Evolutionary conservation across 257 asterid genomes (phyloP).

Genomic region (Nicotiana sylvestris): DNA sequence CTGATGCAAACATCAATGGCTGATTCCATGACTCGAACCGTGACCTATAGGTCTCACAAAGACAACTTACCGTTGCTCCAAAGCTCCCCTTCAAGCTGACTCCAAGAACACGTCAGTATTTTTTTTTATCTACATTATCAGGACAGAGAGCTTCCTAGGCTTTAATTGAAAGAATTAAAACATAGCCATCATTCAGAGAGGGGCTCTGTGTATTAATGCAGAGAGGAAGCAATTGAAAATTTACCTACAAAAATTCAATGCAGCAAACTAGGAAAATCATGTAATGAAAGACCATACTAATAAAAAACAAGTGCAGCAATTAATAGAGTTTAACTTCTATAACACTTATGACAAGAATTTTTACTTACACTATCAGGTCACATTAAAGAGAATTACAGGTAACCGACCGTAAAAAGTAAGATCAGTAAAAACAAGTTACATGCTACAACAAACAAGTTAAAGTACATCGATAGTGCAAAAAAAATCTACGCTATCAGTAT

Average conservation of each 20-base stretch:
- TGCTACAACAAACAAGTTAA: background rate
- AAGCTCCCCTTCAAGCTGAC: background rate
- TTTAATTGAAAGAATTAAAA: background rate
- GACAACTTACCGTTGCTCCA: too few relatives aligned
- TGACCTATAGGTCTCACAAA: too few relatives aligned
- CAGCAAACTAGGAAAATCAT: background rate
- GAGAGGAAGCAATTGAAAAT: background rate
- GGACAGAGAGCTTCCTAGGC: background rate
- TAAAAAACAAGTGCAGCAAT: too few relatives aligned
- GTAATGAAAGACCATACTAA: background rate
- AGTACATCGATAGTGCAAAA: background rate
- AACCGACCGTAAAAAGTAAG: background rate
- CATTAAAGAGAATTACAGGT: background rate
- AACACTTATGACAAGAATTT: too few relatives aligned
- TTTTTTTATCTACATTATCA: background rate
- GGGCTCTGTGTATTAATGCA: background rate
- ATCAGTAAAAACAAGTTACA: background rate
- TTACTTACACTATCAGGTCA: background rate
- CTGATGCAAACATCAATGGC: too few relatives aligned
- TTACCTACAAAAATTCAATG: background rate
- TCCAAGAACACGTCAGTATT: background rate
- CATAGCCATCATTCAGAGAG: background rate
- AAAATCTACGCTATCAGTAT: background rate
- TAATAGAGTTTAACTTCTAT: too few relatives aligned
- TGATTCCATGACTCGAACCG: too few relatives aligned